Evolutionary conservation across 345 rosid genomes (phyloP).

Genomic region (Sisymbrium altissimum): DNA sequence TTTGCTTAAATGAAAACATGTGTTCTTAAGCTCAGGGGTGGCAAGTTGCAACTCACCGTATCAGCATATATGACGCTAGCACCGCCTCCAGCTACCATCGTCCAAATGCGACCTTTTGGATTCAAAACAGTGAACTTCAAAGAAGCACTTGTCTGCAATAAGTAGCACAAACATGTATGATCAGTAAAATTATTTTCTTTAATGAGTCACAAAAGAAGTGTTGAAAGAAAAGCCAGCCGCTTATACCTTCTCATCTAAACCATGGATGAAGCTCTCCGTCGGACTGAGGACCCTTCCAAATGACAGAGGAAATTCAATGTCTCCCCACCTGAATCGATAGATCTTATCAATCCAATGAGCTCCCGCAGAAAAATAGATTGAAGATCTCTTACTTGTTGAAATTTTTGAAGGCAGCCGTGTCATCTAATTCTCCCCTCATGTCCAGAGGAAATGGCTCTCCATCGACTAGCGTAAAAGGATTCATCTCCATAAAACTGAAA

Average conservation of each 20-base stretch:
- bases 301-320: constrained; percentile 82
- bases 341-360: constrained; percentile 2
- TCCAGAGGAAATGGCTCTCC: constrained; percentile 94
- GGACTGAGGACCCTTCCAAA: constrained; percentile 91
- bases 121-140: constrained; percentile 93
- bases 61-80: constrained; percentile 99
- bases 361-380: background rate
- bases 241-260: constrained; percentile 88
- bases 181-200: background rate
- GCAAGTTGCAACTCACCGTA: constrained; percentile 76
- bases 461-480: constrained; percentile 83
- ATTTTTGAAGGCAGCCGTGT: constrained; percentile 96
- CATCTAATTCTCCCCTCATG: constrained; percentile 97
- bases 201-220: background rate
- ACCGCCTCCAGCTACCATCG: constrained; percentile 99
- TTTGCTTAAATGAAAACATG: too few relatives aligned
- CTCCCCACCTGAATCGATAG: constrained; percentile 67
- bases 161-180: background rate
- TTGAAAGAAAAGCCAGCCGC: background rate
- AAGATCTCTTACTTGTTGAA: constrained; percentile 53
- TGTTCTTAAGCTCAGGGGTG: too few relatives aligned
- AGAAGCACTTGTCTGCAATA: constrained; percentile 87
- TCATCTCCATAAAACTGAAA: constrained; percentile 91
- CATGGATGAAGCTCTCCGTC: constrained; percentile 74
- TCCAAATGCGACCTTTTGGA: constrained; percentile 96